These are phyloP conservation scores for Polytrichum commune DNA, from an alignment of 225 moss, liverwort and hornwort genomes.

Conservation along the genomic window DNA sequence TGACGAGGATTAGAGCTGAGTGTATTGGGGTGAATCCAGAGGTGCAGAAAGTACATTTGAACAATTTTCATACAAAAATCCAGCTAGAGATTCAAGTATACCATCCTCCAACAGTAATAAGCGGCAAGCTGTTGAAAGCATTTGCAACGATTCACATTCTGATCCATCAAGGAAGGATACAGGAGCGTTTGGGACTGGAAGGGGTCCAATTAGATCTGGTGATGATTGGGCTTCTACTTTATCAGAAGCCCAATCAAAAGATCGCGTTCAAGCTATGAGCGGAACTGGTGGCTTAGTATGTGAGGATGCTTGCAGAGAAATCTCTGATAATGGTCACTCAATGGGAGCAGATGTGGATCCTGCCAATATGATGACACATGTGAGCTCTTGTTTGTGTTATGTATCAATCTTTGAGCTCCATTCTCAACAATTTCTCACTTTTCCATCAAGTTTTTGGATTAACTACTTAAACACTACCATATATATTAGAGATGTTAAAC, in stretches of 20 bases:
- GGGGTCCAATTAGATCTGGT: slow-evolving; percentile 38
- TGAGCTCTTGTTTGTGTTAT: slow-evolving; percentile 18
- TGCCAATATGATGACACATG: slow-evolving; percentile 30
- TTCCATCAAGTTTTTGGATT: too few species aligned
- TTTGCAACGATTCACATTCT: slow-evolving; percentile 18
- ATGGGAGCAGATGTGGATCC: slow-evolving; percentile 10
- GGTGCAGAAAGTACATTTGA: slow-evolving; percentile 37
- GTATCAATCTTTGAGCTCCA: too few species aligned
- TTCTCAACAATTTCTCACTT: too few species aligned
- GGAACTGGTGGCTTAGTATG: slow-evolving; percentile 23
- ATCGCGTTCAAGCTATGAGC: slow-evolving; percentile 24
- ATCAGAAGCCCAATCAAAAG: slow-evolving; percentile 43
- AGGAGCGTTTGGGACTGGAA: slow-evolving; percentile 50
- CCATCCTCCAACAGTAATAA: slow-evolving; percentile 40
- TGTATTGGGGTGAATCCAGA: slow-evolving; percentile 14
- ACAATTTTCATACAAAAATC: slow-evolving; percentile 34
- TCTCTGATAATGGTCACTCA: slow-evolving; percentile 26
- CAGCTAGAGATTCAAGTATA: slow-evolving; percentile 26
- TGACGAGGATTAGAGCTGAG: not conserved
- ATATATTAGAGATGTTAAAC: too few species aligned
- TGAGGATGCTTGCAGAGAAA: slow-evolving; percentile 25
- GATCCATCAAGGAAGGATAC: slow-evolving; percentile 25
- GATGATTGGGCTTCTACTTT: slow-evolving; percentile 52
- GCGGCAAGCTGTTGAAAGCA: slow-evolving; percentile 62
- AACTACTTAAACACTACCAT: too few species aligned